phyloP scores from a whole-genome alignment of 345 rosid species.

The Populus nigra region DNA sequence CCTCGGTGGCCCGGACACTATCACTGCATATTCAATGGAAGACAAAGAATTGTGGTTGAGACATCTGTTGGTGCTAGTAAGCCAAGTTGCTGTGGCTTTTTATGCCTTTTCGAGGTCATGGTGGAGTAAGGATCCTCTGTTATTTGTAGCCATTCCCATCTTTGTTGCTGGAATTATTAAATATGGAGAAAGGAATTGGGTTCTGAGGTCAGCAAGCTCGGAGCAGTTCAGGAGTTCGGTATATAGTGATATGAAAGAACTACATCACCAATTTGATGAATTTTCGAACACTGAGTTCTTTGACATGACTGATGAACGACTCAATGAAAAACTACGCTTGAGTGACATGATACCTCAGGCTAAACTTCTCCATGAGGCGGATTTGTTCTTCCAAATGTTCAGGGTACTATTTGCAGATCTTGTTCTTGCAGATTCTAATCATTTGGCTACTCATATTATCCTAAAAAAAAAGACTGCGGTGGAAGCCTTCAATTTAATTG shows the following conservation, averaged over 20 bases:
- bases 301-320: too few species aligned
- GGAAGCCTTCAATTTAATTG: conserved; percentile 33
- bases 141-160: conserved; percentile 5
- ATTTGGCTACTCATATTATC: too few species aligned
- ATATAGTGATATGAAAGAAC: too few species aligned
- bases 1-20: conserved; percentile 12
- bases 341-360: background rate
- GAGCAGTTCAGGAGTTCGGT: too few species aligned
- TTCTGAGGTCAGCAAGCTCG: conserved; percentile 35
- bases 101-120: conserved; percentile 20
- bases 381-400: conserved; percentile 5
- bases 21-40: conserved; percentile 37
- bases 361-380: background rate
- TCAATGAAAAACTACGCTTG: too few species aligned
- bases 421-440: too few species aligned
- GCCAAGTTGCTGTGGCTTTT: conserved; percentile 20
- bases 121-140: conserved; percentile 5
- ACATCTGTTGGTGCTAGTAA: conserved; percentile 25
- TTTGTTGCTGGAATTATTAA: conserved; percentile 37
- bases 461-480: background rate
- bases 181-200: conserved; percentile 45
- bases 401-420: background rate
- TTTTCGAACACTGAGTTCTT: too few species aligned
- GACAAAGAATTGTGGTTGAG: conserved; percentile 43
- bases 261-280: too few species aligned